Percentiles rank a stretch among this genome's conserved stretches.
phyloP scores from a whole-genome alignment of 2,329 filamentous ascomycete species.

The Curvularia verruculosa region DNA sequence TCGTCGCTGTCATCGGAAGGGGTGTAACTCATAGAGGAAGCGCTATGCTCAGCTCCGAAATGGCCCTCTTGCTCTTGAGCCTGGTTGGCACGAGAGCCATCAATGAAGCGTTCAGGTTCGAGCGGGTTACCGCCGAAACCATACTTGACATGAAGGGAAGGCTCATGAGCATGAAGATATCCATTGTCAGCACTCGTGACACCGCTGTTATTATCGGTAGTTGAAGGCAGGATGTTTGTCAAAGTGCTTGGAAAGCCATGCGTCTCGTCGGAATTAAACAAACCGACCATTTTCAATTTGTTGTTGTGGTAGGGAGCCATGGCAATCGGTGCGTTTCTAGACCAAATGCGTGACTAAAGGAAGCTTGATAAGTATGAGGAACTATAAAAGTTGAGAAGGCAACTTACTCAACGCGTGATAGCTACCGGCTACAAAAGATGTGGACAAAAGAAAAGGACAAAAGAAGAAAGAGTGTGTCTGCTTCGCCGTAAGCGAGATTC shows the following conservation, averaged over 20 bases:
- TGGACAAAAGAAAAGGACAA: not conserved
- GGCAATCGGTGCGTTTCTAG: not conserved
- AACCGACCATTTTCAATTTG: conserved; percentile 17
- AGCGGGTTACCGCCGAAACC: not conserved
- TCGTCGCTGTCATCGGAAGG: conserved; percentile 19
- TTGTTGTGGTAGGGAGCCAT: conserved; percentile 23
- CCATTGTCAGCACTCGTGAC: not conserved
- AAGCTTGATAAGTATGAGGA: not conserved
- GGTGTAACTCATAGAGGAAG: conserved; percentile 19
- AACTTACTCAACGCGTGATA: not conserved
- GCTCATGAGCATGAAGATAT: not conserved
- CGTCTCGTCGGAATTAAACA: conserved; percentile 10
- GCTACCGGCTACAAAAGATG: not conserved
- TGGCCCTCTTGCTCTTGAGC: not conserved
- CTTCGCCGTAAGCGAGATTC: conserved; percentile 1
- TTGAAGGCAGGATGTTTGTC: not conserved
- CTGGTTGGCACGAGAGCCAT: not conserved
- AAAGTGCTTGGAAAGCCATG: not conserved
- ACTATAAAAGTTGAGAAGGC: not conserved
- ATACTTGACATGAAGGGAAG: not conserved
- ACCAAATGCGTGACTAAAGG: not conserved
- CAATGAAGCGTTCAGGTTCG: not conserved
- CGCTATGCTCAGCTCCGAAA: conserved; percentile 1
- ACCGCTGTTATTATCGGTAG: not conserved
- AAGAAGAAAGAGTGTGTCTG: not conserved